Percentiles rank a stretch among this genome's conserved stretches.
Conservation (phyloP, 352 stramenopile species). For the Globisporangium heterothallicum region DNA sequence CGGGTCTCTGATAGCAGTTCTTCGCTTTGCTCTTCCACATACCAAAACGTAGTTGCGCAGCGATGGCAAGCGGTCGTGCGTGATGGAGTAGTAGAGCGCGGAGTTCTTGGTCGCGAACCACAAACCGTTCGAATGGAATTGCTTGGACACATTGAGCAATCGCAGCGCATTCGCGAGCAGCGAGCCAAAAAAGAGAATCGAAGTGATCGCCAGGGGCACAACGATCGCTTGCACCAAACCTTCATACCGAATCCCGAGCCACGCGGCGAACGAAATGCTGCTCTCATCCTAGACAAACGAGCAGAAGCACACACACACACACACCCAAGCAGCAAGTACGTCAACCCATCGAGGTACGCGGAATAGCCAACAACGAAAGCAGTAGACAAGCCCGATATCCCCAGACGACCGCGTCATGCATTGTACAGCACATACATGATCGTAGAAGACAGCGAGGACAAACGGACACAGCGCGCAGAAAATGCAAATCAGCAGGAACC, state of each 20-base stretch:
- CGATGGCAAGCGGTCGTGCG: slow-evolving; percentile 64
- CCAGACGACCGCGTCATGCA: no score
- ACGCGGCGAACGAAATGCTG: slow-evolving; percentile 76
- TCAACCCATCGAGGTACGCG: neutral
- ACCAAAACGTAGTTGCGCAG: slow-evolving; percentile 83
- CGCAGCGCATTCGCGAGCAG: slow-evolving; percentile 68
- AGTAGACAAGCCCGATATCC: no score
- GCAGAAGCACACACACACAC: neutral
- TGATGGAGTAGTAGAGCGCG: slow-evolving; percentile 70
- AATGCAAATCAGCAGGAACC: slow-evolving; percentile 86
- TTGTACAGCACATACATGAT: slow-evolving; percentile 43
- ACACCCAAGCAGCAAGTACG: neutral
- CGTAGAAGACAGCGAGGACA: slow-evolving; percentile 75
- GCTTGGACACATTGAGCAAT: slow-evolving; percentile 70
- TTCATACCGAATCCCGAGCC: slow-evolving; percentile 74
- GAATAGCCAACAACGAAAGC: neutral
- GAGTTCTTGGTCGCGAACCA: slow-evolving; percentile 85
- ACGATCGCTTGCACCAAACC: slow-evolving; percentile 49
- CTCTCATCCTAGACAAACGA: slow-evolving; percentile 46
- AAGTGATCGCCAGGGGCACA: slow-evolving; percentile 61
- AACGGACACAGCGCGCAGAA: slow-evolving; percentile 82
- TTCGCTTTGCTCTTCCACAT: slow-evolving; percentile 10
- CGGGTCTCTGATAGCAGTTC: no score
- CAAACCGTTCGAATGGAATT: slow-evolving; percentile 63
- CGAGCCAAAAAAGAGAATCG: slow-evolving; percentile 74